These are phyloP conservation scores for Toxicodendron radicans DNA, from an alignment of 345 rosid species.

Conservation along the genomic window DNA sequence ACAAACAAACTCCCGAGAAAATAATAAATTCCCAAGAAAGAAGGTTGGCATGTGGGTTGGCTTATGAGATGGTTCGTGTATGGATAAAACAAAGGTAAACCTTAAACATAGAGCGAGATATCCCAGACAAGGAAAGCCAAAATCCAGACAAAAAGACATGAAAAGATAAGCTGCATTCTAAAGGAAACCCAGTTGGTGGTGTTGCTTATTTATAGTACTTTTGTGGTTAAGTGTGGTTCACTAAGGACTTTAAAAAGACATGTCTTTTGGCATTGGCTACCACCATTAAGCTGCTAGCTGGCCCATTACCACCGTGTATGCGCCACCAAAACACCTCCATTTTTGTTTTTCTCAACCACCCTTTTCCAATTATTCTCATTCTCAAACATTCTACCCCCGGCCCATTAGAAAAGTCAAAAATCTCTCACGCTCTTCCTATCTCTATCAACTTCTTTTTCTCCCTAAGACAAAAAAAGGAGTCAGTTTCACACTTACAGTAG, in stretches of 20 bases:
- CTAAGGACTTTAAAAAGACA: neutral
- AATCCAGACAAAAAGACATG: neutral
- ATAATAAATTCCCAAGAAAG: too few species aligned
- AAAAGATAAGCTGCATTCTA: neutral
- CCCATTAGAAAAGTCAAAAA: neutral
- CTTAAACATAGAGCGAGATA: neutral
- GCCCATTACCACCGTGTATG: neutral
- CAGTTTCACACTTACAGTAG: neutral
- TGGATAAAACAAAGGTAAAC: neutral
- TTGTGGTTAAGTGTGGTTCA: neutral
- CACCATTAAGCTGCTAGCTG: neutral
- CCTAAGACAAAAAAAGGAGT: neutral
- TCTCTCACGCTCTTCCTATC: neutral
- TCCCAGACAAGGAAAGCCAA: neutral
- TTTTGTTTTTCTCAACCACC: neutral
- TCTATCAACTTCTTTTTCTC: neutral
- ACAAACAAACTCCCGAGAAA: neutral
- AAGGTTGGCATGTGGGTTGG: neutral
- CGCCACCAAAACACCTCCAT: neutral
- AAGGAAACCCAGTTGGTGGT: neutral
- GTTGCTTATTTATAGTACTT: neutral
- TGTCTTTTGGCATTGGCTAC: neutral
- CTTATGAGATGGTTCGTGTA: neutral
- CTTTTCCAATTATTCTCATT: neutral
- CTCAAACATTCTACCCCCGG: neutral